Base-by-base conservation (phyloP, 805 yeast species). In the Komagataella populi region DNA sequence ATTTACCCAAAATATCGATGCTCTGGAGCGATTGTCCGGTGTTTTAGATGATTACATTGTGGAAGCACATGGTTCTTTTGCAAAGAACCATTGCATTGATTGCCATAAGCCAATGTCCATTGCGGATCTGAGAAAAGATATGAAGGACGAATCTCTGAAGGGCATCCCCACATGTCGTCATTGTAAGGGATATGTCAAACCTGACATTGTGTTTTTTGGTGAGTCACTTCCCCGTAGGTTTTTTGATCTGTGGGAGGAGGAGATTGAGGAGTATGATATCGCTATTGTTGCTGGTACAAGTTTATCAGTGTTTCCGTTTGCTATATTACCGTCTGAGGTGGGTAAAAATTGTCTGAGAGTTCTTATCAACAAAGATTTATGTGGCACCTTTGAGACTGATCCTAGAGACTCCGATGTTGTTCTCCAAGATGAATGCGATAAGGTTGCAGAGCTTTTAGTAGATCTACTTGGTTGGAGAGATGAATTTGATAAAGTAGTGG, bases 21-120 rank as follows among this genome's bases (percentile, higher is more conserved):
- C 96, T 0, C 70, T 91, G 55, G 99, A 91, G 62, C 73, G 95
- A 56, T 69, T 84, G 17, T 93, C 96, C 0, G 96, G 96, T 0
- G 77, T 91, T 2, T 60, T 69, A 1, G 79, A 70, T 17, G 80
- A 81, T 12, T 72, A 67, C 53, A 71, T 91, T 2, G 83, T 91
- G 0, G 96, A 89, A 60, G 98, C 98, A 0, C 98, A 91, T 65
- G 99, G 99, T 0, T 87, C 96, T 2, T 91, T 91, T 73, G 95
- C 93, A 1, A 65, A 63, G 1, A 85, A 84, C 58, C 93, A 84
- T 57, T 91, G 99, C 61, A 83, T 89, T 48, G 80, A 84, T 18
- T 91, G 99, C 67, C 54, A 65, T 1, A 63, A 64, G 24, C 81
- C 69, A 51, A 83, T 81, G 77, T 63, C 75, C 0, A 63, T 69